A percentile compares a stretch with the other conserved stretches of the same genome.
Evolutionary conservation across 2,329 filamentous ascomycete species (phyloP).

Genomic region (Pyrenochaeta sp.): DNA sequence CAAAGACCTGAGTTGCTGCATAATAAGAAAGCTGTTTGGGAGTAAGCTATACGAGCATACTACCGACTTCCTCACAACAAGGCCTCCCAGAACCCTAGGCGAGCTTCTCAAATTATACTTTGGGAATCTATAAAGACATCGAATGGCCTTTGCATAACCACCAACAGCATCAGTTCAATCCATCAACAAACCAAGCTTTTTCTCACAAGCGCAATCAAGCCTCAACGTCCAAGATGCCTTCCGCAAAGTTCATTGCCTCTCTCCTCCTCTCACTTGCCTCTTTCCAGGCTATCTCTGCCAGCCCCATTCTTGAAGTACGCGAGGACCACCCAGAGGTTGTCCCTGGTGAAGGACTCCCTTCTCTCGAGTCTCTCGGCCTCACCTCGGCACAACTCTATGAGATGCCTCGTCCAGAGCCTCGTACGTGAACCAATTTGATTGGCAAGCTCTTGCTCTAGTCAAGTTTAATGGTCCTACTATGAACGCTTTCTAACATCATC

Average conservation of each 20-base stretch:
- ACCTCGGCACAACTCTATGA: conserved; percentile 8
- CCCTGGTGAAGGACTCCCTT: conserved; percentile 11
- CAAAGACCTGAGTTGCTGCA: background rate
- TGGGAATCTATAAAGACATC: background rate
- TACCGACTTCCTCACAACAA: background rate
- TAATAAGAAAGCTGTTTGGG: background rate
- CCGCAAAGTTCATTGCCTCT: background rate
- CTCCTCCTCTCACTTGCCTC: background rate
- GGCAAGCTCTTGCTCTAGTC: too few relatives aligned
- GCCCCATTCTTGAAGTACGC: background rate
- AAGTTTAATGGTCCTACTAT: too few relatives aligned
- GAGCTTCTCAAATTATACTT: background rate
- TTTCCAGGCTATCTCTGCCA: background rate
- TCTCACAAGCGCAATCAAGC: background rate
- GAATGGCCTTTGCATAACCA: background rate
- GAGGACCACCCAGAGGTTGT: background rate
- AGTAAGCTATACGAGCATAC: conserved; percentile 1
- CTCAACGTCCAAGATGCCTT: background rate
- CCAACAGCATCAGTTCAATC: background rate
- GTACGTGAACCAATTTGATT: background rate
- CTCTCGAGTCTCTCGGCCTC: conserved; percentile 11
- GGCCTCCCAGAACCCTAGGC: background rate
- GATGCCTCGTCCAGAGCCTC: background rate
- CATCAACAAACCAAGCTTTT: background rate
- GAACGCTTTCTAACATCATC: background rate